A percentile compares a stretch with the other conserved stretches of the same genome.
These are phyloP conservation scores for Chaetomium sp. DNA, from an alignment of 2,329 filamentous ascomycete species.

Conservation along the genomic window DNA sequence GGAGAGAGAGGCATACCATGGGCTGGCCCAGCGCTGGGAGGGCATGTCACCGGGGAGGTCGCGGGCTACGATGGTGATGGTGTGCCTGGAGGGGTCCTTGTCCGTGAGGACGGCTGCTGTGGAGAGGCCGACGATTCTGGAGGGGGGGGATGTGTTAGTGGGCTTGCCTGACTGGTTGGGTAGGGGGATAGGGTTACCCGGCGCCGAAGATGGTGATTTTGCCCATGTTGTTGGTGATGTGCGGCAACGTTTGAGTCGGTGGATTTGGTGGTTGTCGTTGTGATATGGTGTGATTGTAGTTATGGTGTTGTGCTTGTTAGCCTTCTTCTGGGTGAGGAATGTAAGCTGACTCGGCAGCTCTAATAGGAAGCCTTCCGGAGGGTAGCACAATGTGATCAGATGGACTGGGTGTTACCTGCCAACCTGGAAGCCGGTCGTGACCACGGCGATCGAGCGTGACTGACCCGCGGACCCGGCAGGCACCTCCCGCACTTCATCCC, in stretches of 20 bases:
- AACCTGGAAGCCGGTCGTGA: neutral
- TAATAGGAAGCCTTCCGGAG: neutral
- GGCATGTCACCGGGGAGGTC: conserved; percentile 39
- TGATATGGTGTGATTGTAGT: neutral
- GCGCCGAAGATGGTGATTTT: conserved; percentile 28
- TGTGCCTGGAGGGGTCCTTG: conserved; percentile 26
- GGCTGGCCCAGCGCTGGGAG: conserved; percentile 38
- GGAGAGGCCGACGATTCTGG: conserved; percentile 32
- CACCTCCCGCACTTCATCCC: neutral
- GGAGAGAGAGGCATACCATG: conserved; percentile 29
- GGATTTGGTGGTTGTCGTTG: neutral
- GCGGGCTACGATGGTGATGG: conserved; percentile 40
- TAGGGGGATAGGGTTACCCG: conserved; percentile 15
- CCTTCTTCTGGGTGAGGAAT: neutral
- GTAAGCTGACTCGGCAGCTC: neutral
- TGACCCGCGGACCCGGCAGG: neutral
- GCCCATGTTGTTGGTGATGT: conserved; percentile 17
- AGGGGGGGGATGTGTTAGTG: neutral
- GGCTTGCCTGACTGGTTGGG: neutral
- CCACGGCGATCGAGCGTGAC: neutral
- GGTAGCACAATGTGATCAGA: neutral
- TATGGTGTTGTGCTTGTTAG: neutral
- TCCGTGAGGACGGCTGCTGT: conserved; percentile 37
- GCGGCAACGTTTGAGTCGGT: neutral
- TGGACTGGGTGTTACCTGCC: neutral